Evolutionary conservation across 805 yeast species (phyloP), one percentile per base, ranked within the genome.

Genomic region (Lipomyces sp.): DNA sequence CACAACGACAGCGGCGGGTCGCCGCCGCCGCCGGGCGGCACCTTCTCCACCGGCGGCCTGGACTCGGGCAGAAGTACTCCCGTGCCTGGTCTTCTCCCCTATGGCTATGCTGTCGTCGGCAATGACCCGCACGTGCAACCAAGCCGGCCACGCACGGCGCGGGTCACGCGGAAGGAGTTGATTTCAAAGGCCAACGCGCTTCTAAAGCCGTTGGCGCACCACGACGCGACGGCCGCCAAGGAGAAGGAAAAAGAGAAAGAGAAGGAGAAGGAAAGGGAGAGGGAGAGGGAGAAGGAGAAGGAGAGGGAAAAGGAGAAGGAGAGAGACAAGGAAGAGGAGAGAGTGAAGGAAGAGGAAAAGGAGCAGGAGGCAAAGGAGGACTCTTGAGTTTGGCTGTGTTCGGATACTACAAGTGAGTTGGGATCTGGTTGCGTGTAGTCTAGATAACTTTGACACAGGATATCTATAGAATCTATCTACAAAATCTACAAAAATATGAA

Each of bases 181-280:
- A 50, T 57, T n/a, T 51, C 63, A 3, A 41, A 50, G 23, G 63
- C 63, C 11, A 59, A 60, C 28, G 53, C 59, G 19, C 37, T 60
- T 18, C 44, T 46, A n/a, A 45, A 39, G 39, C 56, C 48, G 11
- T 16, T 21, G 23, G 21, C 21, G 5, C 39, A 29, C 8, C 32
- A 21, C 16, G 40, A 34, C n/a, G 44, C 22, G 4, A 37, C 33
- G 11, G 23, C 46, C 6, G 24, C 40, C 4, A 23, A 14, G 13
- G 39, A 31, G 5, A 28, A 26, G 8, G 39, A 21, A 11, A 33
- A 33, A 31, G 40, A n/a, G 22, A 39, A 40, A n/a, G 45, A 49
- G 22, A 10, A 26, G 13, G 18, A 29, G 19, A 35, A 19, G 16
- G 32, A 42, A 16, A 45, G 38, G 21, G 11, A 22, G 13, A 32